Conservation (phyloP, 257 asterid species). For the Nicotiana undulata region DNA sequence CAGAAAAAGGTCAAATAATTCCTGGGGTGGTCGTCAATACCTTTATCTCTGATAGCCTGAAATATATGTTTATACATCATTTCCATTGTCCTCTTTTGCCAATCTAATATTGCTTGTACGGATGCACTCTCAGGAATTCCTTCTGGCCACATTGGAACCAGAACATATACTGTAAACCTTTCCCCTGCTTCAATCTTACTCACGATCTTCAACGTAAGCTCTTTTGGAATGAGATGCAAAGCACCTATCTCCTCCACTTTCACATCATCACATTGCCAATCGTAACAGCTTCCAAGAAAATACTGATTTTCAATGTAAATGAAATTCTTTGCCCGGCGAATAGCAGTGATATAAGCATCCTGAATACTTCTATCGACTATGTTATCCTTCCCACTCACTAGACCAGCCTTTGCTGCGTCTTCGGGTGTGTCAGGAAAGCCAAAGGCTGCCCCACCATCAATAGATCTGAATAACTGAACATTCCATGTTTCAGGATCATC, state of each 20-base stretch:
- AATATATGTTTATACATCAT: slow-evolving; percentile 78
- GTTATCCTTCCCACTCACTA: slow-evolving; percentile 76
- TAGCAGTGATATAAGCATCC: slow-evolving; percentile 79
- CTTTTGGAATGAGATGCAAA: slow-evolving; percentile 65
- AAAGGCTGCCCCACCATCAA: slow-evolving; percentile 90
- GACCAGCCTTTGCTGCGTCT: slow-evolving; percentile 67
- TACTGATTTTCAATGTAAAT: slow-evolving; percentile 83
- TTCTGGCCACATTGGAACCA: slow-evolving; percentile 94
- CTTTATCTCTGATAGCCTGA: slow-evolving; percentile 54
- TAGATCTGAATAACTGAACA: slow-evolving; percentile 76
- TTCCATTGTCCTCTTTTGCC: slow-evolving; percentile 77
- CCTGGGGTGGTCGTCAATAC: slow-evolving; percentile 64
- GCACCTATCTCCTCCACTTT: slow-evolving; percentile 71
- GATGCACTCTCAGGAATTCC: slow-evolving; percentile 87
- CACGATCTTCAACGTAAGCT: slow-evolving; percentile 68
- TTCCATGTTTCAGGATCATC: slow-evolving; percentile 77
- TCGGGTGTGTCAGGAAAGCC: slow-evolving; percentile 80
- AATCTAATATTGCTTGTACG: slow-evolving; percentile 79
- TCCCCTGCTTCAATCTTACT: slow-evolving; percentile 82
- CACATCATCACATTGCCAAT: slow-evolving; percentile 52
- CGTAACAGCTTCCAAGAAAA: slow-evolving; percentile 68
- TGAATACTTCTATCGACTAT: slow-evolving; percentile 79
- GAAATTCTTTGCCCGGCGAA: slow-evolving; percentile 73
- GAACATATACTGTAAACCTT: slow-evolving; percentile 58
- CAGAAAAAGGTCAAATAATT: slow-evolving; percentile 76